Percentiles rank a stretch among this genome's conserved stretches.
Conservation (phyloP, 108 stramenopile species). For the Fistulifera pelliculosa region DNA sequence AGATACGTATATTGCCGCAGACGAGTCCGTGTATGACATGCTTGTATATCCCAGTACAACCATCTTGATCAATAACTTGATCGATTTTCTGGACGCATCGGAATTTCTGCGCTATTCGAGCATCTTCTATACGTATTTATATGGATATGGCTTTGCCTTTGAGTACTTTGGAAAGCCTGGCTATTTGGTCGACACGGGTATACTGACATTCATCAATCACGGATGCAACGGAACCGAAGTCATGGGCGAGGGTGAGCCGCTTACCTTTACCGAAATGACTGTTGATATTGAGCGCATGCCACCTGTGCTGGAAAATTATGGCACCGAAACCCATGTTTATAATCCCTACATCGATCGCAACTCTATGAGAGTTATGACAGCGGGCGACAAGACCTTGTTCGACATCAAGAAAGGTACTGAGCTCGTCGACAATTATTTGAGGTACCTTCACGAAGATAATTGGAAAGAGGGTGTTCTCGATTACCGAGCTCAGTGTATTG, state of each 20-base stretch:
- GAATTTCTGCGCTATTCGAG: neutral
- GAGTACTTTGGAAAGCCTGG: constrained; percentile 1
- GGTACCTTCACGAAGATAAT: constrained; percentile 5
- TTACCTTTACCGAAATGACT: constrained; percentile 1
- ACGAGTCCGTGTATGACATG: constrained; percentile 1
- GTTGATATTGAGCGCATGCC: neutral
- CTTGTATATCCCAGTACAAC: neutral
- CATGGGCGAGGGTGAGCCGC: neutral
- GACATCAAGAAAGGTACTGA: neutral
- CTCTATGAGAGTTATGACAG: neutral
- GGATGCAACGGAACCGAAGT: constrained; percentile 11
- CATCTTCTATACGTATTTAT: neutral
- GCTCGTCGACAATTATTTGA: constrained; percentile 3
- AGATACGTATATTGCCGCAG: neutral
- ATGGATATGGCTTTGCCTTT: constrained; percentile 5
- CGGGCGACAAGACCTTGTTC: neutral
- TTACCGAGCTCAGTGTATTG: constrained; percentile 3
- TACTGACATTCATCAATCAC: constrained; percentile 11
- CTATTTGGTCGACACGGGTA: constrained; percentile 9
- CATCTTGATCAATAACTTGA: neutral
- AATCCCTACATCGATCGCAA: constrained; percentile 1
- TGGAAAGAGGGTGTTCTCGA: neutral
- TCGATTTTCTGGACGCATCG: neutral
- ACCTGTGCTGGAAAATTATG: neutral
- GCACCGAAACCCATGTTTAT: neutral